A percentile compares a stretch with the other conserved stretches of the same genome.
phyloP scores from a whole-genome alignment of 2,329 filamentous ascomycete genomes.

The Monosporascus sp. region DNA sequence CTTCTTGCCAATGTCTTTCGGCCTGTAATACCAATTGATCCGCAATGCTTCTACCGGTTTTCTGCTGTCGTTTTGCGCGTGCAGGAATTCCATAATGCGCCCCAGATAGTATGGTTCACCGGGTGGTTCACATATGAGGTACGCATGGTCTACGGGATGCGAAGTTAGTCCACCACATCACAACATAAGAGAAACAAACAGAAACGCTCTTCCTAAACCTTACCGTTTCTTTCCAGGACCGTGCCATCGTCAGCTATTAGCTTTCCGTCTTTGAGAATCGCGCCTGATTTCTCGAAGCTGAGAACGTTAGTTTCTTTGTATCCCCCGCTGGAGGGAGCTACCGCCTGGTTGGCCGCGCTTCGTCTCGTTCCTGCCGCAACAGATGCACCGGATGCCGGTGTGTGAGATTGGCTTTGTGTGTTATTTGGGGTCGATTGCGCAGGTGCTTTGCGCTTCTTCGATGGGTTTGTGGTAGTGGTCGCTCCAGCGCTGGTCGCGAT shows the following conservation, averaged over 20 bases:
- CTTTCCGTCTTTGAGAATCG: conserved; percentile 67
- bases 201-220: conserved; percentile 28
- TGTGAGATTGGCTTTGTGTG: conserved; percentile 21
- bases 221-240: conserved; percentile 79
- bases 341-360: conserved; percentile 13
- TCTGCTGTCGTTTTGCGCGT: conserved; percentile 67
- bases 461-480: conserved; percentile 30
- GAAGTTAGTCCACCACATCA: conserved; percentile 27
- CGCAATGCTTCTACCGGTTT: conserved; percentile 79
- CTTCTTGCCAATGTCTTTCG: conserved; percentile 91
- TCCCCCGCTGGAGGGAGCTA: conserved; percentile 17
- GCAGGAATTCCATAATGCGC: conserved; percentile 97
- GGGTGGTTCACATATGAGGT: conserved; percentile 93
- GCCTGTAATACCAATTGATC: conserved; percentile 98
- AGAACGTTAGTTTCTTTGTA: conserved; percentile 77
- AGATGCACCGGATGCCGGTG: conserved; percentile 17
- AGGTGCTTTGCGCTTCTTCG: conserved; percentile 84
- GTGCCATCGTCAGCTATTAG: conserved; percentile 90
- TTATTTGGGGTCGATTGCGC: conserved; percentile 28
- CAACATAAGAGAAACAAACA: conserved; percentile 5
- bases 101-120: conserved; percentile 97
- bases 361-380: conserved; percentile 24
- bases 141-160: conserved; percentile 64
- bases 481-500: conserved; percentile 15
- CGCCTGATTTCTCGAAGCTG: conserved; percentile 71